Percentiles rank a stretch among this genome's conserved stretches.
Evolutionary conservation across 2,329 filamentous ascomycete genomes (phyloP).

Genomic region (Aspergillus sp.): DNA sequence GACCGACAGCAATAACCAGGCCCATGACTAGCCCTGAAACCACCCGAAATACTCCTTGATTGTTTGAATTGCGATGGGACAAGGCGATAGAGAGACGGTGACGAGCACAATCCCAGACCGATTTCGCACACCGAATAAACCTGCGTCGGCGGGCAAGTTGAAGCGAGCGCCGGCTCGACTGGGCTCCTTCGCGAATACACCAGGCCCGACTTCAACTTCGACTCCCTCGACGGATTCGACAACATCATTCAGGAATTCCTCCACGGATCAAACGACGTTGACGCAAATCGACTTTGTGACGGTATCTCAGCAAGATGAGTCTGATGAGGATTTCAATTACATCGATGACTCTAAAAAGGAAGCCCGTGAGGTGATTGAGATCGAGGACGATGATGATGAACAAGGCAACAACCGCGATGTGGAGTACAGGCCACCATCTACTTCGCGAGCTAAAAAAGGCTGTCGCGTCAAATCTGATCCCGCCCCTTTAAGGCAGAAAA

Average conservation of each 20-base stretch:
- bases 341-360: slow-evolving; percentile 17
- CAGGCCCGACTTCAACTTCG: not conserved
- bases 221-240: slow-evolving; percentile 16
- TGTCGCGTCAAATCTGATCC: slow-evolving; percentile 13
- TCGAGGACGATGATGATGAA: slow-evolving; percentile 25
- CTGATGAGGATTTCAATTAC: slow-evolving; percentile 32
- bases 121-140: slow-evolving; percentile 24
- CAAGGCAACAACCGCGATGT: slow-evolving; percentile 24
- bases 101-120: slow-evolving; percentile 14
- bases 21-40: slow-evolving; percentile 14
- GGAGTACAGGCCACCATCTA: slow-evolving; percentile 18
- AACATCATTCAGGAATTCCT: slow-evolving; percentile 17
- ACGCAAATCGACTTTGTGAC: slow-evolving; percentile 44
- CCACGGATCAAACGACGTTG: slow-evolving; percentile 38
- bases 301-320: slow-evolving; percentile 13
- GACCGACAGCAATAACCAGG: slow-evolving; percentile 5
- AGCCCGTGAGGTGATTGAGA: slow-evolving; percentile 22
- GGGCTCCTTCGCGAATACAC: slow-evolving; percentile 7
- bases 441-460: slow-evolving; percentile 9
- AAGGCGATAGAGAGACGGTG: slow-evolving; percentile 12
- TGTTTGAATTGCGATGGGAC: slow-evolving; percentile 30
- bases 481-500: slow-evolving; percentile 19
- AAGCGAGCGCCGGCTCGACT: slow-evolving; percentile 16
- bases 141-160: slow-evolving; percentile 15
- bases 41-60: not conserved